phyloP scores from a whole-genome alignment of 176 grass and related monocot species.

The Chrysopogon serrulatus region DNA sequence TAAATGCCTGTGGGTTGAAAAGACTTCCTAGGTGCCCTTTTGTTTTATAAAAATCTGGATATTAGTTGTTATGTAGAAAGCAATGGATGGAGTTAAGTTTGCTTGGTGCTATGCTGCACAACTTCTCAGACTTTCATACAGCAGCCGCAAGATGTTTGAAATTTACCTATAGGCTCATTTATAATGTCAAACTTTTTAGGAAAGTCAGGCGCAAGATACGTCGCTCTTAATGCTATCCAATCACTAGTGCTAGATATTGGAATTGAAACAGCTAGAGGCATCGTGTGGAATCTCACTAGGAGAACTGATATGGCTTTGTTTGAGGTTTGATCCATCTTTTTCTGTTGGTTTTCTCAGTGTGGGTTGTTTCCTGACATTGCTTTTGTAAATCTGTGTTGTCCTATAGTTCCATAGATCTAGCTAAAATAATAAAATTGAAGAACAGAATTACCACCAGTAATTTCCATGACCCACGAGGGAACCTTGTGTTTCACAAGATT shows the following conservation, averaged over 20 bases:
- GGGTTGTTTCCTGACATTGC: too few species aligned
- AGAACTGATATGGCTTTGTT: conserved; percentile 74
- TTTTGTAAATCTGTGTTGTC: too few species aligned
- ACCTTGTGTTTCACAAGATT: too few species aligned
- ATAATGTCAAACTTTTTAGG: conserved; percentile 39
- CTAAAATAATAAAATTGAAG: too few species aligned
- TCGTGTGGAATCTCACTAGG: conserved; percentile 90
- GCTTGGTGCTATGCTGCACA: not conserved
- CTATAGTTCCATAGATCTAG: not conserved
- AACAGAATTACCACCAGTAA: too few species aligned
- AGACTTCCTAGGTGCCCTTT: too few species aligned
- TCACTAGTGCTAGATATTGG: conserved; percentile 87
- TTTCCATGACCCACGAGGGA: too few species aligned
- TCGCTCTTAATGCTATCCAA: conserved; percentile 85
- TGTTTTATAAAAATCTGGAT: too few species aligned
- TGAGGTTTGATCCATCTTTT: conserved; percentile 56
- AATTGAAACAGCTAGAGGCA: conserved; percentile 86
- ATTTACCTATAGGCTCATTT: conserved; percentile 7
- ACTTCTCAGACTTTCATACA: not conserved
- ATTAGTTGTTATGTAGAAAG: not conserved
- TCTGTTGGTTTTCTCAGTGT: too few species aligned
- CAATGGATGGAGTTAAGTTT: not conserved
- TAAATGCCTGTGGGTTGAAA: too few species aligned
- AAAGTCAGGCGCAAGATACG: conserved; percentile 82
- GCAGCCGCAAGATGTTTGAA: not conserved